Conservation (phyloP, 2,329 filamentous ascomycete genomes). For the Phoma herbarum region DNA sequence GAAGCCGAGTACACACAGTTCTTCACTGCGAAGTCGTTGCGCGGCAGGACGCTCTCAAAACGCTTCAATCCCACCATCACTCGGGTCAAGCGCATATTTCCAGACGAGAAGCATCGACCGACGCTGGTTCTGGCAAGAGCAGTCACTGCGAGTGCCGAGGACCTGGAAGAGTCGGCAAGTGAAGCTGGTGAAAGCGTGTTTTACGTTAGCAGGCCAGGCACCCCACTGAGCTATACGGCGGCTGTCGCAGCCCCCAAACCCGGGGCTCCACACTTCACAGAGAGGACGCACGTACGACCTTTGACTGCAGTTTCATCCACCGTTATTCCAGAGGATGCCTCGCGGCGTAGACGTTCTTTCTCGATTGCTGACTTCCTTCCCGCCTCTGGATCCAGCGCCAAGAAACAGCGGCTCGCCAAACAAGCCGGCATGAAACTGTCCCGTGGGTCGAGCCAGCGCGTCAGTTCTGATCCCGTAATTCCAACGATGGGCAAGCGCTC, state of each 20-base stretch:
- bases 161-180: conserved; percentile 50
- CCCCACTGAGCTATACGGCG: conserved; percentile 47
- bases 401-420: conserved; percentile 45
- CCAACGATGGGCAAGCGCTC: conserved; percentile 51
- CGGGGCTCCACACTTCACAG: conserved; percentile 24
- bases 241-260: conserved; percentile 37
- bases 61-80: conserved; percentile 52
- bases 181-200: conserved; percentile 52
- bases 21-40: conserved; percentile 49
- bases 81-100: conserved; percentile 56
- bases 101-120: conserved; percentile 55
- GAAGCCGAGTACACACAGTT: conserved; percentile 49
- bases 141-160: conserved; percentile 44
- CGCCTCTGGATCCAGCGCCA: conserved; percentile 50
- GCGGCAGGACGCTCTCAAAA: conserved; percentile 51
- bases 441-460: conserved; percentile 45
- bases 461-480: conserved; percentile 45
- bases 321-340: conserved; percentile 35
- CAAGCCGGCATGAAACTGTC: conserved; percentile 30
- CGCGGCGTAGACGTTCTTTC: conserved; percentile 58
- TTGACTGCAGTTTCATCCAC: conserved; percentile 29
- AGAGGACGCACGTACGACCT: conserved; percentile 19
- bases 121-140: conserved; percentile 59
- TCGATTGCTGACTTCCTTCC: conserved; percentile 58
- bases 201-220: conserved; percentile 51